Conservation (phyloP, 106 monocot species). For the Phalaenopsis equestris region DNA sequence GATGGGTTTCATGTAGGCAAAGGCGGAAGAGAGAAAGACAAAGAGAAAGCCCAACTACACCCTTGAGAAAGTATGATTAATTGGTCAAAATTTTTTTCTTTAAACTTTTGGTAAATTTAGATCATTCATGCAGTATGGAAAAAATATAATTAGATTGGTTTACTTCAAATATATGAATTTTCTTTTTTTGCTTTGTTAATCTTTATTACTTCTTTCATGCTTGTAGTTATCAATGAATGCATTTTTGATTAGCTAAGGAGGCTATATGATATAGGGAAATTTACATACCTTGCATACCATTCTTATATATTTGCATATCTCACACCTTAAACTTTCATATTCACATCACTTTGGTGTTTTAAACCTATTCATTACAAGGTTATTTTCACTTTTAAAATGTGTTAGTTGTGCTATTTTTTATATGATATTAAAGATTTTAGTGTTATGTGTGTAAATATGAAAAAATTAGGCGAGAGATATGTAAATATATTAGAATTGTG, state of each 20-base stretch:
- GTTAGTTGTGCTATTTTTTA: too few species aligned
- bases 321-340: too few species aligned
- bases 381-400: too few species aligned
- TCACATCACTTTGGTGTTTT: too few species aligned
- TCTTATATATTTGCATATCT: too few species aligned
- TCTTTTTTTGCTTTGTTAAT: background rate
- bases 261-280: background rate
- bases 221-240: background rate
- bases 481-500: too few species aligned
- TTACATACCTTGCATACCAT: too few species aligned
- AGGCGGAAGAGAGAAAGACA: constrained; percentile 19
- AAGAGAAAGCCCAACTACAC: constrained; percentile 21
- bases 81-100: background rate
- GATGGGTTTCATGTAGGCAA: constrained; percentile 8
- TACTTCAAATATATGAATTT: background rate
- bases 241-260: background rate
- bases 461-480: too few species aligned
- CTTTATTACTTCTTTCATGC: background rate
- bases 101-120: background rate
- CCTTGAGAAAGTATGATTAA: constrained; percentile 3
- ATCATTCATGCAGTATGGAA: background rate
- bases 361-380: too few species aligned
- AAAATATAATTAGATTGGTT: background rate
- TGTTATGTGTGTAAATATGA: too few species aligned
- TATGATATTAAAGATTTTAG: too few species aligned